These are phyloP conservation scores for Pyrenophora teres DNA, from an alignment of 2,329 filamentous ascomycete genomes.

Conservation along the genomic window DNA sequence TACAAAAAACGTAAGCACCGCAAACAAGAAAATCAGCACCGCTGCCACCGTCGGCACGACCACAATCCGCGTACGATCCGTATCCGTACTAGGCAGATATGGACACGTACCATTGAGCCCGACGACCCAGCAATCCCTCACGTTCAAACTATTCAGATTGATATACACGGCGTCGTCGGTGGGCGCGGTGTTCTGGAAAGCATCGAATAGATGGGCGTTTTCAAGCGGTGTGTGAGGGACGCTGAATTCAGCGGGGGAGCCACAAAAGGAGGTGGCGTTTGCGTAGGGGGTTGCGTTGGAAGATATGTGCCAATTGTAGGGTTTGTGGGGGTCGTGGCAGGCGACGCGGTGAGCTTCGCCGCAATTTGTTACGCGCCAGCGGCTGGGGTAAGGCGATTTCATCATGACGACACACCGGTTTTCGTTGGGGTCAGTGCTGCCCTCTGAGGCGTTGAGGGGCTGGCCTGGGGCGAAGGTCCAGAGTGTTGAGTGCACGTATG, in stretches of 20 bases:
- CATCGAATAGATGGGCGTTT: constrained; percentile 60
- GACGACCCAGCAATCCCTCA: constrained; percentile 63
- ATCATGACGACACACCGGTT: constrained; percentile 63
- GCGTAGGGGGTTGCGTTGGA: constrained; percentile 50
- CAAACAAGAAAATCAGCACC: constrained; percentile 65
- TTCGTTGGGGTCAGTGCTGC: constrained; percentile 23
- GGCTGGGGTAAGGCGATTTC: constrained; percentile 52
- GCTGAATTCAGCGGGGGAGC: constrained; percentile 55
- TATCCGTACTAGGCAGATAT: constrained; percentile 55
- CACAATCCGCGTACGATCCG: constrained; percentile 54
- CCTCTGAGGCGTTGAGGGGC: constrained; percentile 55
- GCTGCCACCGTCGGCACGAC: constrained; percentile 66
- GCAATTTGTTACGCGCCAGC: constrained; percentile 65
- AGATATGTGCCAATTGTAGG: constrained; percentile 64
- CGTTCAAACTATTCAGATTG: constrained; percentile 64
- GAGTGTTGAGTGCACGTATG: constrained; percentile 56
- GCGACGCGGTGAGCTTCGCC: constrained; percentile 56
- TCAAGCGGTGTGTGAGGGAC: constrained; percentile 67
- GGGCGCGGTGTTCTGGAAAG: constrained; percentile 15
- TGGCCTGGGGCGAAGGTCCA: constrained; percentile 66
- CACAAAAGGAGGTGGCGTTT: constrained; percentile 54
- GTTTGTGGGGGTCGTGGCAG: constrained; percentile 59
- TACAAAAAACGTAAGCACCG: constrained; percentile 64
- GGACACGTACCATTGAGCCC: constrained; percentile 63
- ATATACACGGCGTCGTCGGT: constrained; percentile 54